phyloP scores from a whole-genome alignment of 139 green algal genomes.

The Astrephomene gubernaculifera region DNA sequence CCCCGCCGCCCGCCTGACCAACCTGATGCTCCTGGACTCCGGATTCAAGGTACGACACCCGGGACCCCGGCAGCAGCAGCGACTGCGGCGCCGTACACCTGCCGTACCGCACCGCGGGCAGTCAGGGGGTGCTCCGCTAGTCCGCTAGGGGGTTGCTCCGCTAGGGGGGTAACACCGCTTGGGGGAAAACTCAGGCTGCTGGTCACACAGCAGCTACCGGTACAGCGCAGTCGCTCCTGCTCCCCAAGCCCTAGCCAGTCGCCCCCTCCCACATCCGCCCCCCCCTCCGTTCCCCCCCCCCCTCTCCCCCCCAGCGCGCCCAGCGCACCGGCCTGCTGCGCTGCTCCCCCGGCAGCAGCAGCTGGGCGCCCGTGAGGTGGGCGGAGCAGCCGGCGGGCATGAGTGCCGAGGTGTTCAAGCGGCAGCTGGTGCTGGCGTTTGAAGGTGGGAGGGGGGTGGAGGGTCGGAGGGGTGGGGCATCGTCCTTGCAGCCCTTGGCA shows the following conservation, averaged over 20 bases:
- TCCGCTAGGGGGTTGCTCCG: too few relatives aligned
- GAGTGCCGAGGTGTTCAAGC: slow-evolving; percentile 30
- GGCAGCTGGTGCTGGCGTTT: slow-evolving; percentile 51
- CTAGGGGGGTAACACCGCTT: too few relatives aligned
- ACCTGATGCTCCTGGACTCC: slow-evolving; percentile 51
- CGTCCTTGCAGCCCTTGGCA: too few relatives aligned
- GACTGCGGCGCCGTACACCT: too few relatives aligned
- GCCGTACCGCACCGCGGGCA: too few relatives aligned
- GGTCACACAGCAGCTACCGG: too few relatives aligned
- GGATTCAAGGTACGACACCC: slow-evolving; percentile 39
- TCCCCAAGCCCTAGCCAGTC: too few relatives aligned
- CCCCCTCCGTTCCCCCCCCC: not conserved
- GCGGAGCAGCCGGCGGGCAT: slow-evolving; percentile 7
- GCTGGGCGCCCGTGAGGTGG: slow-evolving; percentile 37
- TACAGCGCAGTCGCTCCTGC: too few relatives aligned
- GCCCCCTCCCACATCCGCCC: not conserved
- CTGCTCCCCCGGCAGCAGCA: not conserved
- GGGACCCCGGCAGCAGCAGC: too few relatives aligned
- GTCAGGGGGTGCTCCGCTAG: too few relatives aligned
- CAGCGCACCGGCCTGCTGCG: slow-evolving; percentile 37
- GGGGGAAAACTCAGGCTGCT: too few relatives aligned
- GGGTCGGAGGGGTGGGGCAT: not conserved
- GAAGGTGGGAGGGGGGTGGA: slow-evolving; percentile 43
- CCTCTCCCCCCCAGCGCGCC: slow-evolving; percentile 20
- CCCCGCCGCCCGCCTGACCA: slow-evolving; percentile 31